These are phyloP conservation scores for Raffaelea arxii DNA, from an alignment of 2,329 filamentous ascomycete species.

Conservation along the genomic window DNA sequence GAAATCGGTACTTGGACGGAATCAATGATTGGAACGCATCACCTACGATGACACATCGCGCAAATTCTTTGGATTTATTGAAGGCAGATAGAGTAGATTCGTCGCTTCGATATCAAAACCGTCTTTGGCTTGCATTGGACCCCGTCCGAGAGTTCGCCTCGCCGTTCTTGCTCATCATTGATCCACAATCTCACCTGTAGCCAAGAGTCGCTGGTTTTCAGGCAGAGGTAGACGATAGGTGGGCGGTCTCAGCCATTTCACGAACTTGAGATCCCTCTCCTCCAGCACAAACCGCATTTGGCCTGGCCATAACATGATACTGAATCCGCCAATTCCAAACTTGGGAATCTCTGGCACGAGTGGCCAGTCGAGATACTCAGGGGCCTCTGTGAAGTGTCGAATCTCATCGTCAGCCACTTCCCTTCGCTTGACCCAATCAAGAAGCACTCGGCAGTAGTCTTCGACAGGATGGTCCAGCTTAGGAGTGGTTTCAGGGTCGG, in stretches of 20 bases:
- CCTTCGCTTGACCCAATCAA: conserved; percentile 1
- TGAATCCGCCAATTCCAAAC: background rate
- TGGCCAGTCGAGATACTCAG: background rate
- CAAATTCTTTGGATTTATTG: too few relatives aligned
- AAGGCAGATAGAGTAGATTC: too few relatives aligned
- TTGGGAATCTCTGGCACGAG: background rate
- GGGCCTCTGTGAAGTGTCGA: background rate
- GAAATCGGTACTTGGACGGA: too few relatives aligned
- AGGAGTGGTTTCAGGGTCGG: background rate
- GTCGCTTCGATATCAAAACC: too few relatives aligned
- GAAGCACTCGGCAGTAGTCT: conserved; percentile 1
- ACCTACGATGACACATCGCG: too few relatives aligned
- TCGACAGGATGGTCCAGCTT: conserved; percentile 5
- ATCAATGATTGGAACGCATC: too few relatives aligned
- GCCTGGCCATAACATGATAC: too few relatives aligned
- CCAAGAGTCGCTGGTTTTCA: background rate
- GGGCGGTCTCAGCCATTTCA: background rate
- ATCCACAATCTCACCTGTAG: background rate
- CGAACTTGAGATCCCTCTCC: background rate
- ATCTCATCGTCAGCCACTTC: background rate
- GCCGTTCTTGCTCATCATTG: background rate
- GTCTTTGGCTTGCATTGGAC: too few relatives aligned
- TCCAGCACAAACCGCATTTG: background rate
- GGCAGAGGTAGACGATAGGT: background rate
- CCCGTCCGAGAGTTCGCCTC: background rate